Conservation (phyloP, 2,329 filamentous ascomycete genomes). For the Claviceps lovelessii region DNA sequence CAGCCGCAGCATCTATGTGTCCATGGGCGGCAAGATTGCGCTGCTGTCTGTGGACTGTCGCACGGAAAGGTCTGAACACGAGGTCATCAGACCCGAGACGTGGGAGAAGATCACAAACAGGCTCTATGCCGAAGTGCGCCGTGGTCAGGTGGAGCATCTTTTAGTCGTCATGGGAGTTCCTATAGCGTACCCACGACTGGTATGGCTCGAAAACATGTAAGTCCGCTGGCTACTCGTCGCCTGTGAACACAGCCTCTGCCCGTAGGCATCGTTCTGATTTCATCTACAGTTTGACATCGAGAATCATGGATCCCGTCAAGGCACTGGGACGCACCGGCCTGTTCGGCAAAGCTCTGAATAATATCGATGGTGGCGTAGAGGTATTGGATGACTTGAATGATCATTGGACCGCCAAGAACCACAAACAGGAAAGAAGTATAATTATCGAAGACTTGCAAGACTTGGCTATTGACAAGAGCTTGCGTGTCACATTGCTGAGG, state of each 20-base stretch:
- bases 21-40: slow-evolving; percentile 61
- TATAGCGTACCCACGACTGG: slow-evolving; percentile 61
- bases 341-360: slow-evolving; percentile 68
- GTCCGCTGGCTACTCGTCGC: slow-evolving; percentile 14
- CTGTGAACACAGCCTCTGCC: not conserved
- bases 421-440: slow-evolving; percentile 78
- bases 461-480: slow-evolving; percentile 79
- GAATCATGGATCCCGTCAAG: slow-evolving; percentile 77
- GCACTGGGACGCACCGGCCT: slow-evolving; percentile 70
- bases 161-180: slow-evolving; percentile 77
- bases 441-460: slow-evolving; percentile 87
- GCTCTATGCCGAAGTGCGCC: slow-evolving; percentile 65
- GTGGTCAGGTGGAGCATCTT: slow-evolving; percentile 77
- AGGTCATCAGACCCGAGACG: slow-evolving; percentile 65
- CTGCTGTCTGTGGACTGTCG: slow-evolving; percentile 82
- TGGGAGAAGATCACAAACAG: slow-evolving; percentile 81
- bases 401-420: slow-evolving; percentile 92
- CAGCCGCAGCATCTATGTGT: slow-evolving; percentile 76
- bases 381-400: slow-evolving; percentile 87
- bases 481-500: slow-evolving; percentile 80
- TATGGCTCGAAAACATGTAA: slow-evolving; percentile 58
- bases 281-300: slow-evolving; percentile 58
- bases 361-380: slow-evolving; percentile 82
- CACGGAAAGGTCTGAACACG: slow-evolving; percentile 73
- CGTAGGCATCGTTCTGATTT: not conserved